phyloP scores from a whole-genome alignment of 2,329 filamentous ascomycete species.

The Pezicula neosporulosa region DNA sequence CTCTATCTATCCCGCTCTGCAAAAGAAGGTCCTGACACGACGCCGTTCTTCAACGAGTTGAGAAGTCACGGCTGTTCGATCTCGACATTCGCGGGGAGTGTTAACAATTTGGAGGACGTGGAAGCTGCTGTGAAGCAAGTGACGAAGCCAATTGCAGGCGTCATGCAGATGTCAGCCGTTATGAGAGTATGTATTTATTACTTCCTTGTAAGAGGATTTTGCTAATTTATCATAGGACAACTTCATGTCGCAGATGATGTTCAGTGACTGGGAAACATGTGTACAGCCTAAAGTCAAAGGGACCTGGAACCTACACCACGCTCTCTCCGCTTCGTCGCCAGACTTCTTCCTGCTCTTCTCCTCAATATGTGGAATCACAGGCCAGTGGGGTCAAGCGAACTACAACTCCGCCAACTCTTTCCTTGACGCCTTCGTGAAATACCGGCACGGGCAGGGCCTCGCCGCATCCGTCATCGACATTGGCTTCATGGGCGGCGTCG shows the following conservation, averaged over 20 bases:
- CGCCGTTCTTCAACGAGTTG: neutral
- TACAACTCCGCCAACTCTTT: constrained; percentile 25
- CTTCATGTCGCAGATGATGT: constrained; percentile 31
- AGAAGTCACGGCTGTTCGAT: neutral
- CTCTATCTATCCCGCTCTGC: constrained; percentile 31
- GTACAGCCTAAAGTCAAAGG: constrained; percentile 28
- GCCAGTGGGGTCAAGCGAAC: constrained; percentile 23
- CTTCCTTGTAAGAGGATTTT: too few relatives aligned
- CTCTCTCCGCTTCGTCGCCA: constrained; percentile 16
- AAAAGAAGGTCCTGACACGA: neutral
- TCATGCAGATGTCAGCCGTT: constrained; percentile 6
- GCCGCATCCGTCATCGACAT: constrained; percentile 3
- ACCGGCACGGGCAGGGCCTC: neutral
- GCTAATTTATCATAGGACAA: constrained; percentile 19
- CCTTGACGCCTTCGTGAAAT: constrained; percentile 4
- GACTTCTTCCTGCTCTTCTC: constrained; percentile 36
- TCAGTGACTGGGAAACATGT: constrained; percentile 29
- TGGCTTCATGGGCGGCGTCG: constrained; percentile 4
- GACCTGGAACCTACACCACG: constrained; percentile 5
- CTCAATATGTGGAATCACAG: constrained; percentile 29
- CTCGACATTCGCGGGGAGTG: neutral
- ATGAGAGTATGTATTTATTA: too few relatives aligned
- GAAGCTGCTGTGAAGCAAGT: neutral
- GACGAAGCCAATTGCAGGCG: constrained; percentile 3
- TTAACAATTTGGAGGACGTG: neutral